phyloP scores from a whole-genome alignment of 495 filamentous ascomycete species.

The Hypomontagnella submonticulosa region DNA sequence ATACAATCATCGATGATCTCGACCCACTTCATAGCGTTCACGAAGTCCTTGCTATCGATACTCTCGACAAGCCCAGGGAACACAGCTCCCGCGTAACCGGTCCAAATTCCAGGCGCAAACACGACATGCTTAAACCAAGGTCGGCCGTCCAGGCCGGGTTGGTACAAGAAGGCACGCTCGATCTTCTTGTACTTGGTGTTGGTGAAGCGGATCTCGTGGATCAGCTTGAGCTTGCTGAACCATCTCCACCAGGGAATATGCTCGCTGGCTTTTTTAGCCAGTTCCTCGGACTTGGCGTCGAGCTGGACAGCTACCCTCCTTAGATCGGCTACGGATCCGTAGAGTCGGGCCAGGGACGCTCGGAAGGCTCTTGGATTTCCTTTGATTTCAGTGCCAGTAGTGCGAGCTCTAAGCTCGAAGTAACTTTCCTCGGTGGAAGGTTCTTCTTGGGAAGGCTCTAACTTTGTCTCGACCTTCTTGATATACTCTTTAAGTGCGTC shows the following conservation, averaged over 20 bases:
- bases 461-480: slow-evolving; percentile 72
- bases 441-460: slow-evolving; percentile 55
- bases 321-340: slow-evolving; percentile 63
- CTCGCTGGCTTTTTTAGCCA: slow-evolving; percentile 72
- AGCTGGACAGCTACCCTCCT: slow-evolving; percentile 68
- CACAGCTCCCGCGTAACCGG: slow-evolving; percentile 82
- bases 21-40: slow-evolving; percentile 77
- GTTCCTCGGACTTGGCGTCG: slow-evolving; percentile 67
- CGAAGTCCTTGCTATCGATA: slow-evolving; percentile 80
- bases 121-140: slow-evolving; percentile 95
- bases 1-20: slow-evolving; percentile 79
- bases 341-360: slow-evolving; percentile 55
- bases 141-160: slow-evolving; percentile 80
- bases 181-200: slow-evolving; percentile 80
- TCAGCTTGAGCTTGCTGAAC: slow-evolving; percentile 73
- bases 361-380: slow-evolving; percentile 68
- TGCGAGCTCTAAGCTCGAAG: slow-evolving; percentile 64
- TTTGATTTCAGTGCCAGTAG: slow-evolving; percentile 48
- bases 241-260: slow-evolving; percentile 85
- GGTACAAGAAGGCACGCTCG: slow-evolving; percentile 83
- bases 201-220: slow-evolving; percentile 68
- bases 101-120: slow-evolving; percentile 89
- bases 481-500: slow-evolving; percentile 71
- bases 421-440: slow-evolving; percentile 55
- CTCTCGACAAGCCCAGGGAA: slow-evolving; percentile 91